Evolutionary conservation across 2,329 filamentous ascomycete species (phyloP), one percentile per base, ranked within the genome.

Genomic region (Arthrobotrys pseudoclavata): DNA sequence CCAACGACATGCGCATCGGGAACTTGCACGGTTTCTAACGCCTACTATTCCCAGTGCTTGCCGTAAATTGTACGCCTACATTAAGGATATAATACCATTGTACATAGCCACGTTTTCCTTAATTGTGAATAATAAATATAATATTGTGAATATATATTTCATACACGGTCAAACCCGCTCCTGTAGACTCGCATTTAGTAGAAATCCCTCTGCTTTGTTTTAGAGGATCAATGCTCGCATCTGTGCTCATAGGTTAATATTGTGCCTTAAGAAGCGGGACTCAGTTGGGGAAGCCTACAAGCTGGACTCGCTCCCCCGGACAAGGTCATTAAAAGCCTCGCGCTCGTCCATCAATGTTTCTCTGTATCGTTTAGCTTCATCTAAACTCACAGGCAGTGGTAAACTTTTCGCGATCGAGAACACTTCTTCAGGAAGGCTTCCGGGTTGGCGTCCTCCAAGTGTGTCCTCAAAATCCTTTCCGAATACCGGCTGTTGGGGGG

Each of bases 291-390:
- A n/a, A n/a, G n/a, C n/a, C n/a, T n/a, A n/a, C n/a, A n/a, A n/a
- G n/a, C n/a, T n/a, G n/a, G n/a, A n/a, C n/a, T n/a, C n/a, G n/a
- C n/a, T n/a, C n/a, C 74, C 74, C 10, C 53, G 64, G 0, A 77
- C 52, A 22, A 20, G 4, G n/a, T 57, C 34, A 15, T 66, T 69
- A 62, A 79, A 82, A 2, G 1, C 29, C 9, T n/a, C 68, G 81
- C 84, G 81, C 80, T 86, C 84, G 2, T 82, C 80, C 84, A 86
- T 86, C 34, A 86, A 69, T 69, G 82, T 63, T 13, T 83, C 45
- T 68, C 85, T 80, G 47, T 84, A 81, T 31, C 80, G 72, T 71
- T 83, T 82, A 0, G 85, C 85, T 68, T 85, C 83, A 4, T 85
- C 82, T 0, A 80, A 79, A 52, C 85, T 84, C 0, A 80, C 79